Percentiles rank a stretch among this genome's conserved stretches.
phyloP scores from a whole-genome alignment of 805 yeast genomes.

The Jamesozyma gamospora region DNA sequence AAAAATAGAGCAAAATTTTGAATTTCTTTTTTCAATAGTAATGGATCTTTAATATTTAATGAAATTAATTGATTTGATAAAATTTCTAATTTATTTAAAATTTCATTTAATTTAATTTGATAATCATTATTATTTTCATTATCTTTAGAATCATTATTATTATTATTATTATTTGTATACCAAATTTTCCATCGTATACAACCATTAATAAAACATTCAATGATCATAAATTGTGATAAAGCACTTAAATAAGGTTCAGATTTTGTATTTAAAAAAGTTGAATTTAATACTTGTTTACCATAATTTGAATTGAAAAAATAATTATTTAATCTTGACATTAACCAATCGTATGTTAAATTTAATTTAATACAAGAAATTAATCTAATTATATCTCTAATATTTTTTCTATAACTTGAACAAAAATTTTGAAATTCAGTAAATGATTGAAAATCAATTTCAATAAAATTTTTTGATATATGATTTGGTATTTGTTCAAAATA shows the following conservation, averaged over 20 bases:
- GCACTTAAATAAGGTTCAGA: slow-evolving; percentile 68
- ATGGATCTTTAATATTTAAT: slow-evolving; percentile 70
- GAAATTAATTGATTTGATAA: slow-evolving; percentile 67
- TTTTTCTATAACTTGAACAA: slow-evolving; percentile 67
- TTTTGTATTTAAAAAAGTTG: slow-evolving; percentile 43
- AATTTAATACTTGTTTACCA: slow-evolving; percentile 55
- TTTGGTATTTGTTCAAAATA: slow-evolving; percentile 64
- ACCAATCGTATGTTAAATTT: slow-evolving; percentile 71
- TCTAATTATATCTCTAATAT: slow-evolving; percentile 84
- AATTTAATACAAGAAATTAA: slow-evolving; percentile 80
- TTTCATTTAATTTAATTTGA: slow-evolving; percentile 42
- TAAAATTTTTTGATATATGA: slow-evolving; percentile 50
- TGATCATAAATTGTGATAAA: slow-evolving; percentile 70
- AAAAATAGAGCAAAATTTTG: slow-evolving; percentile 93
- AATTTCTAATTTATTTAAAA: slow-evolving; percentile 49
- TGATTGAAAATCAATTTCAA: slow-evolving; percentile 84
- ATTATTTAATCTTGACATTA: slow-evolving; percentile 57
- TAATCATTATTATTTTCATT: slow-evolving; percentile 22
- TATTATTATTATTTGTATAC: slow-evolving; percentile 39
- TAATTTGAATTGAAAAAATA: slow-evolving; percentile 56
- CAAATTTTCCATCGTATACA: slow-evolving; percentile 92
- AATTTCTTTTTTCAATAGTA: slow-evolving; percentile 70
- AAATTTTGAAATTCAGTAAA: slow-evolving; percentile 70
- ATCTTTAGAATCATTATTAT: slow-evolving; percentile 42
- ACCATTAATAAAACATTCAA: slow-evolving; percentile 86